Evolutionary conservation across 352 stramenopile genomes (phyloP), one percentile per base, ranked within the genome.

Genomic region (Pythium inflatum): DNA sequence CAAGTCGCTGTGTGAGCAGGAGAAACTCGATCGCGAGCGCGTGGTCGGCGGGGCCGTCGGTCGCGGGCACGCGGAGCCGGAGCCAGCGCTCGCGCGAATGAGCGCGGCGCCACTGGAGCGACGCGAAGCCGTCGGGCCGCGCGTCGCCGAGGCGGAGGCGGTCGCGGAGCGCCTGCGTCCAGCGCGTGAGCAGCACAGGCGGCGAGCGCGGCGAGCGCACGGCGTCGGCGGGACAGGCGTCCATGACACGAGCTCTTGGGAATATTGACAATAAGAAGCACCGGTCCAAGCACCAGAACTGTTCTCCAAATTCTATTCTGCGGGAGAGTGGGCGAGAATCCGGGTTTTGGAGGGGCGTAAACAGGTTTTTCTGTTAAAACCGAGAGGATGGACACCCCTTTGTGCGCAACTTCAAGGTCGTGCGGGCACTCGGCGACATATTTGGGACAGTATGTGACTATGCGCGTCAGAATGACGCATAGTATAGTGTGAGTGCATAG

Each of bases 81-180:
- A 70, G 43, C 63, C 63, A 70, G 16, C 63, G 63, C 46, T 64
- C 53, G 25, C 34, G 43, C 1, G 53, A 25, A 11, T 30, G 11
- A 22, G 63, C 25, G 33, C 56, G 43, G 33, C 45, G 53, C 63
- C 63, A 70, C 43, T 57, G 53, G 41, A 70, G 40, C 41, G 63
- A 70, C 24, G 63, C 63, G 36, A 64, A 60, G 43, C 63, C 54
- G 27, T 70, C 63, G 14, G 53, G 43, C 18, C 63, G 63, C 24
- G 53, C 30, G 18, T 62, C 63, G 18, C 54, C 63, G 18, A 60
- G 24, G 8, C 45, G 54, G 33, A 70, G 34, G 18, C 54, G 34
- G 18, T 70, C 40, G 2, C 59, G 53, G 18, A 70, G 63, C 7
- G 45, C 38, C 12, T 45, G 53, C 33, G 34, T 50, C 63, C 63